Evolutionary conservation across 2,329 filamentous ascomycete species (phyloP), one percentile per base, ranked within the genome.

Genomic region (Cladosporium sp.): DNA sequence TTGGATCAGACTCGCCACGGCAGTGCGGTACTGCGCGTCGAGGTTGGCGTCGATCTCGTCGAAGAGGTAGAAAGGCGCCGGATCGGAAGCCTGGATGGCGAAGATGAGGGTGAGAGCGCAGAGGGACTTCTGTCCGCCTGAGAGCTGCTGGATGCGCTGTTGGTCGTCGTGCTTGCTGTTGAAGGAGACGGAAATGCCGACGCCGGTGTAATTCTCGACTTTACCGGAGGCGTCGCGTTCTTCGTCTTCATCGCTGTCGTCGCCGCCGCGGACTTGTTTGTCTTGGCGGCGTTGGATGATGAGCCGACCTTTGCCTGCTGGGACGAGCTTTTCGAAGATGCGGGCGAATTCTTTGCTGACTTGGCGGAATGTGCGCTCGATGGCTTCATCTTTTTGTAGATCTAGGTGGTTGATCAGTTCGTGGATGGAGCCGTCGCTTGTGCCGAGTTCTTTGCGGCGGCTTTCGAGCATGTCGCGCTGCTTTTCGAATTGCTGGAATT

Each of bases 31-130:
- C 75, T 99, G 94, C 1, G 94, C 92, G 72, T 99, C 94, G 22
- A 99, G 83, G 71, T 99, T 99, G 73, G 94, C 94, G 70, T 99
- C 94, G 62, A 99, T 96, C 75, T 99, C 94, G 73, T 99, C 94
- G 67, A 99, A 99, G 68, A 99, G 92, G 72, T 99, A 97, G 81
- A 99, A 97, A 1, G 94, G 94, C 44, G 93, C 95, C 9, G 93
- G 94, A 72, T 99, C 94, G 59, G 93, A 96, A 65, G 92, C 90
- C 75, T 99, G 94, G 65, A 99, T 95, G n/a, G 94, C 94, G 71
- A 99, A 99, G 65, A 99, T 95, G 52, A 99, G 84, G 44, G 94
- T 95, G n/a, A 99, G 84, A 9, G 94, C 94, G 74, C 93, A 97
- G 61, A 97, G 80, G 83, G 90, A 69, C 83, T 99, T 99, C 70